phyloP scores from a whole-genome alignment of 768 basidiomycete genomes.

The Chalciporus pseudorubinellus region DNA sequence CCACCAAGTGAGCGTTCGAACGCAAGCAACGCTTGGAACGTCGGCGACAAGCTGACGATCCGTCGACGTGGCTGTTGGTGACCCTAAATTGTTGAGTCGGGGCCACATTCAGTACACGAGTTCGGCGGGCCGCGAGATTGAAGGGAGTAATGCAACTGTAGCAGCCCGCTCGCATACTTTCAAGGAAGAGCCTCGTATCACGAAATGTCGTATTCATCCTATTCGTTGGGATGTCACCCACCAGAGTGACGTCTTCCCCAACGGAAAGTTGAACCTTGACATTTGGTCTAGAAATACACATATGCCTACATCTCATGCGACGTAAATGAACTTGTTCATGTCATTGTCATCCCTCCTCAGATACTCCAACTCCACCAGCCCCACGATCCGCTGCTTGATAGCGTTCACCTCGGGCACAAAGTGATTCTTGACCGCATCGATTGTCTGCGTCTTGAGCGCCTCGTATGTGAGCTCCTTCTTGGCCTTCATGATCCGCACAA shows the following conservation, averaged over 20 bases:
- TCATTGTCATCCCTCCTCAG: constrained; percentile 73
- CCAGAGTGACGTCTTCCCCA: too few species aligned
- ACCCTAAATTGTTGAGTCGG: background rate
- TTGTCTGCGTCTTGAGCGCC: constrained; percentile 76
- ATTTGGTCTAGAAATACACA: background rate
- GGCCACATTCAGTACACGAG: background rate
- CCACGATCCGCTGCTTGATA: constrained; percentile 84
- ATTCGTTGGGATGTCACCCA: too few species aligned
- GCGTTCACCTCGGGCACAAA: constrained; percentile 81
- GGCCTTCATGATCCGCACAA: constrained; percentile 95
- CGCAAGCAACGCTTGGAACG: background rate
- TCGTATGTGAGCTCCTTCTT: constrained; percentile 81
- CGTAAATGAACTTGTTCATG: constrained; percentile 70
- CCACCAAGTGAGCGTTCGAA: background rate
- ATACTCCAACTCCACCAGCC: constrained; percentile 85
- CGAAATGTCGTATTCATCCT: background rate
- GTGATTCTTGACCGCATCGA: constrained; percentile 83
- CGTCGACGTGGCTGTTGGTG: background rate
- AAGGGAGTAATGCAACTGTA: background rate
- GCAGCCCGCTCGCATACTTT: background rate
- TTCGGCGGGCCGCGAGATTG: background rate
- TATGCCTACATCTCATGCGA: constrained; percentile 49
- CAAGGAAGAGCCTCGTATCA: background rate
- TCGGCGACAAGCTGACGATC: background rate
- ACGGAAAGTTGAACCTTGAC: background rate